Evolutionary conservation across 2,329 filamentous ascomycete species (phyloP).

Genomic region (Rhinocladiella similis): DNA sequence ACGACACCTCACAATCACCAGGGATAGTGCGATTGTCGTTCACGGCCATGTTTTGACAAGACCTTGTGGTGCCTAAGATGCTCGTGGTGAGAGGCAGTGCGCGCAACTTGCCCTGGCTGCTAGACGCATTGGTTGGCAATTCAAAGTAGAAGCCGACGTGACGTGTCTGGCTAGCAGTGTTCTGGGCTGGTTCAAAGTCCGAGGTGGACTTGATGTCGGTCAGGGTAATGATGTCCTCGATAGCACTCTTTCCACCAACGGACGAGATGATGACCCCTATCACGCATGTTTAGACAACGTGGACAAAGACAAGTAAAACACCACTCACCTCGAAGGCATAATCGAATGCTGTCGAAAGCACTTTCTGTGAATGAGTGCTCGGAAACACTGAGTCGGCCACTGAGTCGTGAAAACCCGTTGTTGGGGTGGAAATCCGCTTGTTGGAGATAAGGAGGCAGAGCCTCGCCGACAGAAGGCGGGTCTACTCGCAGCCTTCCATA

Average conservation of each 20-base stretch:
- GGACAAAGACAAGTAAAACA: neutral
- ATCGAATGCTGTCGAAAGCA: slow-evolving; percentile 21
- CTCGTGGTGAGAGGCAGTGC: slow-evolving; percentile 13
- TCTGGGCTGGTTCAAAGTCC: slow-evolving; percentile 8
- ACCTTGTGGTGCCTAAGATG: slow-evolving; percentile 10
- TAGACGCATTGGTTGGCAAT: slow-evolving; percentile 12
- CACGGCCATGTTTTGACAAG: slow-evolving; percentile 6
- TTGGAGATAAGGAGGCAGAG: slow-evolving; percentile 4
- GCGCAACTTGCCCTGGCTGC: slow-evolving; percentile 2
- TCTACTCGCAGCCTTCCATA: slow-evolving; percentile 16
- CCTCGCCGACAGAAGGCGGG: slow-evolving; percentile 8
- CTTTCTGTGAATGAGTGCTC: slow-evolving; percentile 11
- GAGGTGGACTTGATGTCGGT: slow-evolving; percentile 20
- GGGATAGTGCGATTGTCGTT: slow-evolving; percentile 13
- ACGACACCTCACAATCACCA: slow-evolving; percentile 21
- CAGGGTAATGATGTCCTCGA: slow-evolving; percentile 25
- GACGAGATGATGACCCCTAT: slow-evolving; percentile 21
- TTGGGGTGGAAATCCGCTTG: neutral
- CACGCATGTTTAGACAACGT: neutral
- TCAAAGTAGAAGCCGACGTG: slow-evolving; percentile 22
- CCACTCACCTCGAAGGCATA: slow-evolving; percentile 19
- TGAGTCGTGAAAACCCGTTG: slow-evolving; percentile 5
- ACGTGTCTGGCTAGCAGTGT: slow-evolving; percentile 3
- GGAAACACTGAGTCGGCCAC: slow-evolving; percentile 18
- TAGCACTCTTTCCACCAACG: slow-evolving; percentile 10